Evolutionary conservation across 805 yeast genomes (phyloP), one percentile per base, ranked within the genome.

Genomic region (Jamesozyma gamospora): DNA sequence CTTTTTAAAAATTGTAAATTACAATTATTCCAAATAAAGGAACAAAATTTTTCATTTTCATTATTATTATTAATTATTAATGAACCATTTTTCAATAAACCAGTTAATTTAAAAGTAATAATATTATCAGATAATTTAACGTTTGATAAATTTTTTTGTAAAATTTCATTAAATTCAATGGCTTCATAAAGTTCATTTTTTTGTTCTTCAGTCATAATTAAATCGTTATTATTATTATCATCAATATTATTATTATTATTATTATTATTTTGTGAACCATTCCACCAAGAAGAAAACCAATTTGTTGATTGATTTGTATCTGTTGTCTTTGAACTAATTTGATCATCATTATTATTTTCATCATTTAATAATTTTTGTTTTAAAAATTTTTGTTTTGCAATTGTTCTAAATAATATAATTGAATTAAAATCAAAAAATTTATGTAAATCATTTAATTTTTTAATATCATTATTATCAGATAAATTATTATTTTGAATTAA

Each of bases 161-260:
- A 66, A 36, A 72, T 61, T 45, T 88, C 95, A 49, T 88, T 84
- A 49, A 79, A 88, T 46, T 88, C 99, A 47, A 92, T 88, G 0
- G 96, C 94, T 44, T 85, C 94, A 53, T 86, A 88, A 16, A 92
- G 67, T 43, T 94, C 98, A 53, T 85, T 72, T 46, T 84, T 71
- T 53, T 92, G 96, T 48, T 87, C 95, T 12, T 85, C 95, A 0
- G 92, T 75, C 57, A 92, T 72, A 6, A 78, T 56, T 8, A 64
- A 56, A 3, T 67, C 65, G 6, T 63, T 62, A 1, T 49, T 43
- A 11, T 15, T 15, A 13, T 14, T 52, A 2, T 53, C 43, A 1
- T 53, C 34, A n/a, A n/a, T n/a, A n/a, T n/a, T n/a, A 3, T 67
- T 65, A 7, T 63, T 62, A 1, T 49, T 43, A 11, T 15, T 15